phyloP scores from a whole-genome alignment of 768 basidiomycete species.

The Agrocybe pediades region DNA sequence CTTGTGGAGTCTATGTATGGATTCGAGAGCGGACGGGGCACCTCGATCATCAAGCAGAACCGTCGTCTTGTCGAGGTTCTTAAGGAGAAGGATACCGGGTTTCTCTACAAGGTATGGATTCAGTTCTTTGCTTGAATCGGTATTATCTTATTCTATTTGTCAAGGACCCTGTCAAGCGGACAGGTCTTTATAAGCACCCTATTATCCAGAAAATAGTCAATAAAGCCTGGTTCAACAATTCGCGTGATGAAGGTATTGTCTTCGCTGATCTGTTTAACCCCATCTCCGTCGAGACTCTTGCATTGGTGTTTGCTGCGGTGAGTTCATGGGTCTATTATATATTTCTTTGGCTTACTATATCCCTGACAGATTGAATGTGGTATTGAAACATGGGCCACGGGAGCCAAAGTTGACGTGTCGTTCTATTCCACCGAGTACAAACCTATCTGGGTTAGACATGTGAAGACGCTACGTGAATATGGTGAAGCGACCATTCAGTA shows the following conservation, averaged over 20 bases:
- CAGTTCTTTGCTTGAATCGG: background rate
- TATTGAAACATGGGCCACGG: conserved; percentile 4
- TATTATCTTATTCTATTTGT: background rate
- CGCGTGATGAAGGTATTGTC: conserved; percentile 23
- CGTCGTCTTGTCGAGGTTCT: conserved; percentile 19
- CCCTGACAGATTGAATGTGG: conserved; percentile 1
- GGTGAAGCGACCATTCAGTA: background rate
- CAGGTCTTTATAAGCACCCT: conserved; percentile 23
- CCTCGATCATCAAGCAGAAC: conserved; percentile 16
- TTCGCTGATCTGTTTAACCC: conserved; percentile 24
- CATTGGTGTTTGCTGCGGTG: conserved; percentile 20
- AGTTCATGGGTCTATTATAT: background rate
- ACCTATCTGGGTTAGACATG: background rate
- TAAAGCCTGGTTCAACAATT: conserved; percentile 26
- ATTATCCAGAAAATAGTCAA: conserved; percentile 26
- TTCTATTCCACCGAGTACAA: conserved; percentile 2
- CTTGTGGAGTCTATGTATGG: conserved; percentile 18
- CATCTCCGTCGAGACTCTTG: conserved; percentile 10
- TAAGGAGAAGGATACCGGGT: conserved; percentile 16
- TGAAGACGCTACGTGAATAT: conserved; percentile 3
- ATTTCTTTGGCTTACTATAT: background rate
- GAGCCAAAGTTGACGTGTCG: background rate
- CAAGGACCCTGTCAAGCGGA: background rate
- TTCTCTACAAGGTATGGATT: conserved; percentile 19
- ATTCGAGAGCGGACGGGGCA: conserved; percentile 21